Base-by-base conservation (phyloP, 2,329 filamentous ascomycete genomes). In the Rutstroemia sp. region DNA sequence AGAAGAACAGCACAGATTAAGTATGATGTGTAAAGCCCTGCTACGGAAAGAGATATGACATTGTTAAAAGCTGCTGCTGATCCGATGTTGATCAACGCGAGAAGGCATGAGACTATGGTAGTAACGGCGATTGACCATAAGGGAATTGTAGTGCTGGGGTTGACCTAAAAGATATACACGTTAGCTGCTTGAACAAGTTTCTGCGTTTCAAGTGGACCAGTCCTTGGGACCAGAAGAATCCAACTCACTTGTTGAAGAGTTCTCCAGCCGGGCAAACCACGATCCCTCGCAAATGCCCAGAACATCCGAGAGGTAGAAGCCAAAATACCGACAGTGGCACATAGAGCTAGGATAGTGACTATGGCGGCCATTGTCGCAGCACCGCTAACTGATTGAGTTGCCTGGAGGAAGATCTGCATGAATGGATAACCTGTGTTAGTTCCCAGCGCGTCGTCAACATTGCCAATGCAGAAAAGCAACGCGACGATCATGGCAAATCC, bases 341-440 rank as follows among this genome's bases (percentile, higher is more conserved):
- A 71, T 30, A 72, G 66, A 6, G 70, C 65, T 1, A 73, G 60
- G 5, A 71, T 64, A 34, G 72, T 68, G 10, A 78, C 69, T 16
- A 78, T 70, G 1, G 73, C 70, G 0, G 73, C 71, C 72, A 81
- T 76, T 10, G 73, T 71, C 10, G 73, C 75, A 1, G 77, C 73
- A 0, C 73, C 77, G 1, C 68, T 70, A 3, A 67, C 63, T n/a
- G 51, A 57, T 68, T 81, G 75, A 5, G 74, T 73, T 9, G 74
- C 75, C 2, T 76, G 75, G 1, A 73, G 75, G 56, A 83, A 81
- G 39, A 82, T 75, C 25, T 77, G 73, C 62, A 77, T 72, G 66
- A 78, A 75, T 3, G 78, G 74, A 0, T 72, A 73, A 8, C 73
- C 76, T 0, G 70, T 66, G 0, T 72, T 68, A 9, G 16, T 56